Percentiles rank a stretch among this genome's conserved stretches.
Evolutionary conservation across 176 grass and related monocot species (phyloP).

Genomic region (Oryza longistaminata): DNA sequence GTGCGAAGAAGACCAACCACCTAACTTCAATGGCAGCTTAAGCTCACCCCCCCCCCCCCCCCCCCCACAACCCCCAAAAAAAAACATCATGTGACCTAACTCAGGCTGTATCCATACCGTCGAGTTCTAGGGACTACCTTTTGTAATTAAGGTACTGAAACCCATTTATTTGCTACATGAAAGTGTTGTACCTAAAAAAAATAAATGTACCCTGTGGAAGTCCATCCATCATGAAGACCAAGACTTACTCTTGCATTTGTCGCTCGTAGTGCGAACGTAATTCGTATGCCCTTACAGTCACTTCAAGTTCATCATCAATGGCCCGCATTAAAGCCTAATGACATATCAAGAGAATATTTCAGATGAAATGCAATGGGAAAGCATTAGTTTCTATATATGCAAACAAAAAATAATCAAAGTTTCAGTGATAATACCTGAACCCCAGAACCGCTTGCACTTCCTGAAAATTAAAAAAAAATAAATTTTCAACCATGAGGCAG

Average conservation of each 20-base stretch:
- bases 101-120: too few relatives aligned
- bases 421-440: constrained; percentile 64
- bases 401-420: not conserved
- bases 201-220: not conserved
- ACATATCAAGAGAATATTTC: constrained; percentile 34
- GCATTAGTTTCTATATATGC: not conserved
- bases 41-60: too few relatives aligned
- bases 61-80: too few relatives aligned
- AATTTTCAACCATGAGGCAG: constrained; percentile 3
- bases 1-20: too few relatives aligned
- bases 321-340: constrained; percentile 66
- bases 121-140: too few relatives aligned
- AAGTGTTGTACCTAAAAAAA: too few relatives aligned
- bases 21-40: too few relatives aligned
- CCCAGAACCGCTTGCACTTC: constrained; percentile 53
- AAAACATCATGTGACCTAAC: too few relatives aligned
- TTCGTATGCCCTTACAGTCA: constrained; percentile 79
- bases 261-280: constrained; percentile 84
- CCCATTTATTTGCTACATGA: not conserved
- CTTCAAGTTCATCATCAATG: constrained; percentile 90
- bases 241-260: constrained; percentile 83
- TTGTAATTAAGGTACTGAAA: too few relatives aligned
- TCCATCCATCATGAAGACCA: not conserved
- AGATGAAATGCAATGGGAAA: constrained; percentile 25
- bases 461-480: constrained; percentile 22